A percentile compares a stretch with the other conserved stretches of the same genome.
These are phyloP conservation scores for Sporothrix dimorphospora DNA, from an alignment of 2,329 filamentous ascomycete species.

Conservation along the genomic window DNA sequence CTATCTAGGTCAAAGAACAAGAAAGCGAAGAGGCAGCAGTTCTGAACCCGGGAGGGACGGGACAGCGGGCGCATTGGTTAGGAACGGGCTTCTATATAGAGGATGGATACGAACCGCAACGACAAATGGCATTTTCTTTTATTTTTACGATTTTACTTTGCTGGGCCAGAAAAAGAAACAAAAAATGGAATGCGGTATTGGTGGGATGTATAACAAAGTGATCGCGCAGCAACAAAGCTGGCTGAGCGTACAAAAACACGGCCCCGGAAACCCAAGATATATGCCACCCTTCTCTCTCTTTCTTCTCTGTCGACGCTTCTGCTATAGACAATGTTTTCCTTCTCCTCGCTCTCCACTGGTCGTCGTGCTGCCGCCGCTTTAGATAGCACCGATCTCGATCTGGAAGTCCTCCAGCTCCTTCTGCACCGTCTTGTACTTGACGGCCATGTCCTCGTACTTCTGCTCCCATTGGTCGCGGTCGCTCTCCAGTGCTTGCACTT, in stretches of 20 bases:
- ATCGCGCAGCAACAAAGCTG: conserved; percentile 27
- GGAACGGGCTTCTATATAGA: not conserved
- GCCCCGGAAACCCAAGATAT: conserved; percentile 26
- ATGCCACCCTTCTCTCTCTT: conserved; percentile 8
- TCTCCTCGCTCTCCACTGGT: not conserved
- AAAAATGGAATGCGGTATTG: conserved; percentile 30
- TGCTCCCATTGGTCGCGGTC: conserved; percentile 92
- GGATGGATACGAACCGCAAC: conserved; percentile 6
- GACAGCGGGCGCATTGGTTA: too few species aligned
- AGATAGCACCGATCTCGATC: conserved; percentile 91
- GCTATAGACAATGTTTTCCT: conserved; percentile 11
- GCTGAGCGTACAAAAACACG: conserved; percentile 27
- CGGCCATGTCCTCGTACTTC: conserved; percentile 97
- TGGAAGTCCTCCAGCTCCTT: conserved; percentile 93
- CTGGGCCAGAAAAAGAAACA: conserved; percentile 17
- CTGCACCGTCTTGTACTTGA: conserved; percentile 82
- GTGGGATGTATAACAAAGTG: conserved; percentile 25
- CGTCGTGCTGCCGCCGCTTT: conserved; percentile 43
- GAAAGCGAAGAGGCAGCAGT: conserved; percentile 38
- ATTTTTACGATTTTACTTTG: not conserved
- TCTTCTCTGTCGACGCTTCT: not conserved
- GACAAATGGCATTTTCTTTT: conserved; percentile 9
- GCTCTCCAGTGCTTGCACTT: conserved; percentile 93
- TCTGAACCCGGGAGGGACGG: too few species aligned
- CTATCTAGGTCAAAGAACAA: conserved; percentile 71